Base-by-base conservation (phyloP, 345 rosid genomes). In the Mallotus nudiflorus region DNA sequence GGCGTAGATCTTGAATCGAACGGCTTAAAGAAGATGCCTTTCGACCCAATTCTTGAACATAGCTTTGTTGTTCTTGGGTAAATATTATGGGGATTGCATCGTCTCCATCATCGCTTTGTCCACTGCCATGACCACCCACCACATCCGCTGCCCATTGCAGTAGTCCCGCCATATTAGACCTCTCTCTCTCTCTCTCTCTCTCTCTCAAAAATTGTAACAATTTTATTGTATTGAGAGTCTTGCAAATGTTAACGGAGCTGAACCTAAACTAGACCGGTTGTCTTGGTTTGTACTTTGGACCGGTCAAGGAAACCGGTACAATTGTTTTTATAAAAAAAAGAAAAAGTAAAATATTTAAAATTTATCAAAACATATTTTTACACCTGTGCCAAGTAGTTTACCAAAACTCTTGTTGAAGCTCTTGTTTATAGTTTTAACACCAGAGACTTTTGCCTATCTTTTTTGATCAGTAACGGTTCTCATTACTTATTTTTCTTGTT, bases 141-240 rank as follows among this genome's bases (percentile, higher is more conserved):
- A 91, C 96, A 54, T 93, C 97, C 35, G 98, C 97, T 46, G 98
- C 98, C 97, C 98, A 93, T 18, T 92, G 94, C 33, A 93, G 80
- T 60, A 91, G 79, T 61, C 97, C 97, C 73, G 96, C 93, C 97
- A 91, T 93, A 4, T 39, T 39, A n/a, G 37, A 33, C 6, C 3
- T 33, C 37, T 33, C 37, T 33, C 37, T 33, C 16, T 18, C 37
- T 33, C 37, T 33, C 16, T 18, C n/a, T n/a, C n/a, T 31, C 62
- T 8, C 62, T 27, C 20, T 2, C 18, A 19, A 58, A 58, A 31
- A 14, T n/a, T n/a, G n/a, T n/a, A n/a, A n/a, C n/a, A n/a, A n/a
- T n/a, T n/a, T n/a, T n/a, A n/a, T n/a, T n/a, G n/a, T n/a, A n/a
- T n/a, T n/a, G n/a, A n/a, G 37, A 33, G 6, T 33, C 37, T 33